These are phyloP conservation scores for Taxawa tesnikishii DNA, from an alignment of 2,329 filamentous ascomycete species.

Conservation along the genomic window DNA sequence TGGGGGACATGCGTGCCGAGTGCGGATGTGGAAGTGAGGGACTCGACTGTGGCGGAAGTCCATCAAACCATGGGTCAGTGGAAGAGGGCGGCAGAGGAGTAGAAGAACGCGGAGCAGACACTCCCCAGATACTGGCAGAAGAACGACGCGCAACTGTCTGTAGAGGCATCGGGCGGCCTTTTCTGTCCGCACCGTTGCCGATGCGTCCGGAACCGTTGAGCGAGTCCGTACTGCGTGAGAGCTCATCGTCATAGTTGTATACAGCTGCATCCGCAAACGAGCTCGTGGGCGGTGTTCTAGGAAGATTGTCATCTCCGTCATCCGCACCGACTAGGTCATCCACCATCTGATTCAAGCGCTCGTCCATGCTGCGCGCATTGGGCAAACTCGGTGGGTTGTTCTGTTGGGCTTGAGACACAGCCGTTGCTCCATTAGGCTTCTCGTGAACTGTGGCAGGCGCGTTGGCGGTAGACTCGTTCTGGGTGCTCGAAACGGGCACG, in stretches of 20 bases:
- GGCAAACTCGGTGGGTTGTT: conserved; percentile 6
- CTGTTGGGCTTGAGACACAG: not conserved
- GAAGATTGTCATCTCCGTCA: conserved; percentile 26
- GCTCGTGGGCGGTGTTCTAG: not conserved
- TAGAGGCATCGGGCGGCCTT: no score
- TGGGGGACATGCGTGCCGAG: not conserved
- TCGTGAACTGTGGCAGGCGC: no score
- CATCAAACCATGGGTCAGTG: conserved; percentile 15
- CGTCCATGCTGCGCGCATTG: conserved; percentile 23
- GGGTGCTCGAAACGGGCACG: no score
- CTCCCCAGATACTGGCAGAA: no score
- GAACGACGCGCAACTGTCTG: no score
- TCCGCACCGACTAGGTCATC: conserved; percentile 39
- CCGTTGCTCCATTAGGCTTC: not conserved
- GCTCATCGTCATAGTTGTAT: not conserved
- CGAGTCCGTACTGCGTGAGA: not conserved
- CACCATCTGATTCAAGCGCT: conserved; percentile 46
- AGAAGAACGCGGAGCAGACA: conserved; percentile 1
- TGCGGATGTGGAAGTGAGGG: conserved; percentile 2
- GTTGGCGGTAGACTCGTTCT: no score
- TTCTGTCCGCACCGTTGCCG: no score
- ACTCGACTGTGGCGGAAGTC: conserved; percentile 3
- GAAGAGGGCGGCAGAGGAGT: conserved; percentile 15
- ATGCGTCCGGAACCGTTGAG: no score
- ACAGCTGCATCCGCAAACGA: not conserved